phyloP scores from a whole-genome alignment of 1,139 yeast species.

The Meyerozyma carpophila region DNA sequence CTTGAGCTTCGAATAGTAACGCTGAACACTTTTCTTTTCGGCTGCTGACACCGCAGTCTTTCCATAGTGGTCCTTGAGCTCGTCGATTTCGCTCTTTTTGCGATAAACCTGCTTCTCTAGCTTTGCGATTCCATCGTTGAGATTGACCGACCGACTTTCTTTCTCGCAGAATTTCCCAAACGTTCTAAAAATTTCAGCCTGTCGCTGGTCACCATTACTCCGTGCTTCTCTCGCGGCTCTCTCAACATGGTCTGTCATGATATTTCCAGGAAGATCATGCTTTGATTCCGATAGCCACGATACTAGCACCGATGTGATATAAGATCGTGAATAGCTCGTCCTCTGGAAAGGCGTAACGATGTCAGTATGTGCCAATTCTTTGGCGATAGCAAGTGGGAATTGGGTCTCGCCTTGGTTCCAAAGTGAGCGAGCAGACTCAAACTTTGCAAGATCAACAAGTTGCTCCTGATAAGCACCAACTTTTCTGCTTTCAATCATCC shows the following conservation, averaged over 20 bases:
- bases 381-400: conserved; percentile 50
- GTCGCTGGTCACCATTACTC: conserved; percentile 14
- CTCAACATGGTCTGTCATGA: conserved; percentile 52
- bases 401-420: conserved; percentile 55
- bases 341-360: conserved; percentile 15
- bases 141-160: conserved; percentile 46
- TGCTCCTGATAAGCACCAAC: conserved; percentile 4
- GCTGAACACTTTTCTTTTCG: conserved; percentile 47
- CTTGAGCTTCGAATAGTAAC: conserved; percentile 44
- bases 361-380: conserved; percentile 16
- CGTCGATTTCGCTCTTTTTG: conserved; percentile 42
- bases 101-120: conserved; percentile 31
- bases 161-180: conserved; percentile 75
- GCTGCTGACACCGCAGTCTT: conserved; percentile 31
- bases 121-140: conserved; percentile 41
- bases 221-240: conserved; percentile 25
- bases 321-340: conserved; percentile 19
- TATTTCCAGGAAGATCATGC: conserved; percentile 55
- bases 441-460: conserved; percentile 29
- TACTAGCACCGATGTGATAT: conserved; percentile 49
- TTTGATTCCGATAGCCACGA: conserved; percentile 70
- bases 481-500: conserved; percentile 7
- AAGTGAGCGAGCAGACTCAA: conserved; percentile 49
- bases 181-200: conserved; percentile 47
- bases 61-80: conserved; percentile 40